Evolutionary conservation across 2,329 filamentous ascomycete species (phyloP), one percentile per base, ranked within the genome.

Genomic region (Alternaria sp.): DNA sequence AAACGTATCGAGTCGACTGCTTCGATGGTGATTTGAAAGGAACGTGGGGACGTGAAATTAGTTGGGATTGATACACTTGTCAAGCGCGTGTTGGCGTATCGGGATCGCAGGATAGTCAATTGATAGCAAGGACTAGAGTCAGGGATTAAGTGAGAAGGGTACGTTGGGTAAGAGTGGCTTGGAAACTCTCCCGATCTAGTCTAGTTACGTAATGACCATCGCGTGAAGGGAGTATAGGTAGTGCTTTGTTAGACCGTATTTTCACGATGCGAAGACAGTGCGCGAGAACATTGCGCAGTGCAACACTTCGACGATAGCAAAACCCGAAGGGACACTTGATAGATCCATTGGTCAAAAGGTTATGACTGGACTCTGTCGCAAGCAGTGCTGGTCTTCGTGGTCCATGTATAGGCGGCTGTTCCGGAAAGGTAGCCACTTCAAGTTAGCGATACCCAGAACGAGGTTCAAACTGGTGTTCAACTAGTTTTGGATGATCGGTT

Each of bases 31-130:
- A 9, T 40, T 7, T 1, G 16, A 3, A n/a, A 4, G 4, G n/a
- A 18, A 40, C 0, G 1, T 9, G 9, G 4, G 7, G 9, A 40
- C 4, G 6, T 40, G 0, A 11, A 40, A 8, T 40, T 2, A 5
- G 6, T 40, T 0, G 36, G 36, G 36, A 10, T 18, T 9, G 36
- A 10, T 18, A 40, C 14, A n/a, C 1, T 9, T 18, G 1, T 40
- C 8, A 1, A 0, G 34, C 16, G 34, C 34, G 9, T 30, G 1
- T 30, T 11, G 28, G 10, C 9, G 0, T 0, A 10, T 30, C 9
- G 0, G 1, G 11, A 30, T 11, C 28, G 28, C 0, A 30, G 0
- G 14, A 16, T 34, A 34, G 11, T 11, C 0, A 0, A 14, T 16
- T 34, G 32, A 16, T 34, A 34, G 28, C 28, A 0, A 0, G 1